phyloP scores from a whole-genome alignment of 768 basidiomycete genomes.

The Pleurotus tuber-regium region DNA sequence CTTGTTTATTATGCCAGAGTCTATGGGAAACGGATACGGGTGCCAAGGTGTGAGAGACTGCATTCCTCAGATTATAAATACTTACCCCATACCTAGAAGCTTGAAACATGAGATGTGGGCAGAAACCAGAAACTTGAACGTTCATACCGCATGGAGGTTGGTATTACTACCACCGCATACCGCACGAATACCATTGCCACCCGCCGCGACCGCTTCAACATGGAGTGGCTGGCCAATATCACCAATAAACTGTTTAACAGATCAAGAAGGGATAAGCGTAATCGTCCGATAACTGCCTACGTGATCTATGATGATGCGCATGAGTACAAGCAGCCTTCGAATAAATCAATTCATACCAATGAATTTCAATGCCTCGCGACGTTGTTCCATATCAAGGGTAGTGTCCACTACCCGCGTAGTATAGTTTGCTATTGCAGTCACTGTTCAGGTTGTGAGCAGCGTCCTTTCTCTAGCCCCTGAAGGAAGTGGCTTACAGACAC shows the following conservation, averaged over 20 bases:
- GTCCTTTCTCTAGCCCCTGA: constrained; percentile 13
- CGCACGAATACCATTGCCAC: constrained; percentile 43
- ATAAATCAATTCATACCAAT: constrained; percentile 30
- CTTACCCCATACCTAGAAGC: constrained; percentile 34
- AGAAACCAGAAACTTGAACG: neutral
- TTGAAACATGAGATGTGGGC: constrained; percentile 1
- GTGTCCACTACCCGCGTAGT: constrained; percentile 46
- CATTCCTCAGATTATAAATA: too few relatives aligned
- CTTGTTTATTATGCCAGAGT: constrained; percentile 38
- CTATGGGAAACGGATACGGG: constrained; percentile 19
- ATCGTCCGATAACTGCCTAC: constrained; percentile 18
- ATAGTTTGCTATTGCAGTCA: constrained; percentile 57
- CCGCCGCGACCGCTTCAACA: constrained; percentile 39
- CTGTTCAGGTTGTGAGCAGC: constrained; percentile 20
- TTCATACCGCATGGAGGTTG: constrained; percentile 42
- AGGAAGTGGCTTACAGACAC: constrained; percentile 37
- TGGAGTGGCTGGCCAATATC: constrained; percentile 52
- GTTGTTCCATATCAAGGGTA: constrained; percentile 36
- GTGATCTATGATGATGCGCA: constrained; percentile 24
- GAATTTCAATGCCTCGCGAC: constrained; percentile 53
- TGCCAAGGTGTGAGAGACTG: too few relatives aligned
- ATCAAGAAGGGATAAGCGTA: neutral
- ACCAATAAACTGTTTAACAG: constrained; percentile 36
- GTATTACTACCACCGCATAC: constrained; percentile 37
- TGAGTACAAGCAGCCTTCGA: neutral